phyloP scores from a whole-genome alignment of 148 eudicot species.

The Diospyros kaki region DNA sequence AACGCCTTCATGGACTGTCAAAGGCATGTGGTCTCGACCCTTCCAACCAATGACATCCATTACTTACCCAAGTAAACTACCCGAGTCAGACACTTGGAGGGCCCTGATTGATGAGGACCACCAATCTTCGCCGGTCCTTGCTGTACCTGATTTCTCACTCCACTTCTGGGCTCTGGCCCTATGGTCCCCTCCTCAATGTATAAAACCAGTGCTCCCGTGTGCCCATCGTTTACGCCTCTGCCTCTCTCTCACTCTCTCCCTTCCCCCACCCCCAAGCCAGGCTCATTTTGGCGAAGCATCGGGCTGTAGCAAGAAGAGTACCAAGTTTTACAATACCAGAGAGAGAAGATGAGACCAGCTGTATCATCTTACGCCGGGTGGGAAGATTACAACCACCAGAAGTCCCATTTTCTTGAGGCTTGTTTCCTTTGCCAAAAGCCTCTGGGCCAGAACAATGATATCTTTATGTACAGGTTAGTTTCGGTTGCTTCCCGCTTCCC shows the following conservation, averaged over 20 bases:
- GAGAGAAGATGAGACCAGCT: conserved; percentile 22
- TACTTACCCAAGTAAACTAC: neutral
- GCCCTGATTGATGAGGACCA: neutral
- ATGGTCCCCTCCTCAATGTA: too few relatives aligned
- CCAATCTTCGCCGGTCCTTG: neutral
- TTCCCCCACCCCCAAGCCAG: neutral
- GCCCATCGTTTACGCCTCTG: too few relatives aligned
- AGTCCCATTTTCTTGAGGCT: conserved; percentile 76
- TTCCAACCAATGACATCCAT: neutral
- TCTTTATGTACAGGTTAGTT: conserved; percentile 89
- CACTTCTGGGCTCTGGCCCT: neutral
- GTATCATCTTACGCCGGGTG: conserved; percentile 35
- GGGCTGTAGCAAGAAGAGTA: neutral
- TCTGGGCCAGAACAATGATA: conserved; percentile 56
- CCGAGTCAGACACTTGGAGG: too few relatives aligned
- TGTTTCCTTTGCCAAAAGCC: conserved; percentile 63
- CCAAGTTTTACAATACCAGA: neutral
- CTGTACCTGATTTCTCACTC: neutral
- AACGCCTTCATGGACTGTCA: neutral
- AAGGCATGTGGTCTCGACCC: neutral
- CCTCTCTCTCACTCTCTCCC: too few relatives aligned
- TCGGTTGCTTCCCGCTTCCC: too few relatives aligned
- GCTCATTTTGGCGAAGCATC: conserved; percentile 12
- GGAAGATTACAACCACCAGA: conserved; percentile 30
- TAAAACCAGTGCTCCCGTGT: too few relatives aligned